Conservation (phyloP, 2,329 filamentous ascomycete species). For the Arthrobotrys megalospora region DNA sequence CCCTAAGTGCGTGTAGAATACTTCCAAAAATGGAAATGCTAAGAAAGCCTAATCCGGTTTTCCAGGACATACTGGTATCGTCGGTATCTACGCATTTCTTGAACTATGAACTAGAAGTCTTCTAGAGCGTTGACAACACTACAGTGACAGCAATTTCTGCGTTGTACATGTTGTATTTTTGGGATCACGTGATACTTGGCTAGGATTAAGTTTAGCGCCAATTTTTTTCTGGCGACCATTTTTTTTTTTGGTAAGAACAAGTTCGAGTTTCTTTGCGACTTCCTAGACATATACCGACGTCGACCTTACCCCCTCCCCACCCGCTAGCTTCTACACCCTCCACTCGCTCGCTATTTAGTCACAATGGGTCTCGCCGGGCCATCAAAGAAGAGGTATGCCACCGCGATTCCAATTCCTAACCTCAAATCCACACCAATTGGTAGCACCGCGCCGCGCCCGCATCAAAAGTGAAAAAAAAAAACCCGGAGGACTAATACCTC, state of each 20-base stretch:
- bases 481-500: too few species aligned
- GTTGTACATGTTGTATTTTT: slow-evolving; percentile 5
- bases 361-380: slow-evolving; percentile 60
- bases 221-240: slow-evolving; percentile 12
- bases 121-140: neutral
- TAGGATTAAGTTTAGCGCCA: neutral
- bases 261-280: neutral
- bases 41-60: too few species aligned
- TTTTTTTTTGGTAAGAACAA: too few species aligned
- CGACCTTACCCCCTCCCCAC: too few species aligned
- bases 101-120: too few species aligned
- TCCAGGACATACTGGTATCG: too few species aligned
- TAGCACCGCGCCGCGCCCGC: too few species aligned
- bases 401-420: neutral
- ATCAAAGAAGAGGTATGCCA: slow-evolving; percentile 55
- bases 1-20: too few species aligned
- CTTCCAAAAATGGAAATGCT: too few species aligned
- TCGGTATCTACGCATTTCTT: too few species aligned
- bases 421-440: neutral
- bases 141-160: neutral
- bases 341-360: neutral
- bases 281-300: neutral
- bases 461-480: too few species aligned
- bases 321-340: too few species aligned
- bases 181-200: neutral